Evolutionary conservation across 441 rosid genomes (phyloP), one percentile per base, ranked within the genome.

Genomic region (Francoa sonchifolia): DNA sequence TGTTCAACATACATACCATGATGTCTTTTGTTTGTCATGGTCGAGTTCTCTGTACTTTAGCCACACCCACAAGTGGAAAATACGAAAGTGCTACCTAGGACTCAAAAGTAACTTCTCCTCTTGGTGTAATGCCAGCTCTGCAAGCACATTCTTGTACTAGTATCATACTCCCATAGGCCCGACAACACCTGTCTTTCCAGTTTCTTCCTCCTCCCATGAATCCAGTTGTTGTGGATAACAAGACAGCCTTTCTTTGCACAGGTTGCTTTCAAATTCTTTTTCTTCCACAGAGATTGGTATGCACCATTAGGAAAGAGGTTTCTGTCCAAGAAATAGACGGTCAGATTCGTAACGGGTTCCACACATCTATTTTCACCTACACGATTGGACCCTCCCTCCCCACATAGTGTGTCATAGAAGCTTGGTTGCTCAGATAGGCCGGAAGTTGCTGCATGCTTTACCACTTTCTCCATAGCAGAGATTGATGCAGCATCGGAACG

Each of bases 261-360:
- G 52, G 78, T 64, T 43, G 44, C 62, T 62, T 61, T 70, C 17
- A 82, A 80, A 28, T 75, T 65, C 46, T 63, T 46, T 54, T 67
- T 72, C 40, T 72, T 61, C 96, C 95, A 82, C 11, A 86, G 37
- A 34, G 72, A 78, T 47, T 62, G 28, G 59, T 74, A 90, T 23
- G 96, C 96, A 44, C 95, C 96, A 41, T 86, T 82, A 4, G 96
- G 99, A 52, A 83, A 90, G 40, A 80, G 73, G 50, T 80, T 68
- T 59, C 94, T 67, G 55, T 78, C 67, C 80, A 86, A 71, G 68
- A 90, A 90, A 32, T 64, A 80, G 57, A 79, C 63, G 0, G 77
- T 79, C 47, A 80, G 59, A 33, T 79, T 83, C 13, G 94, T 74
- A 59, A 70, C 75, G 6, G 88, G 86, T 53, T 83, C 94, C 26